These are phyloP conservation scores for Prunus yedoensis DNA, from an alignment of 331 rosid genomes.

Conservation along the genomic window DNA sequence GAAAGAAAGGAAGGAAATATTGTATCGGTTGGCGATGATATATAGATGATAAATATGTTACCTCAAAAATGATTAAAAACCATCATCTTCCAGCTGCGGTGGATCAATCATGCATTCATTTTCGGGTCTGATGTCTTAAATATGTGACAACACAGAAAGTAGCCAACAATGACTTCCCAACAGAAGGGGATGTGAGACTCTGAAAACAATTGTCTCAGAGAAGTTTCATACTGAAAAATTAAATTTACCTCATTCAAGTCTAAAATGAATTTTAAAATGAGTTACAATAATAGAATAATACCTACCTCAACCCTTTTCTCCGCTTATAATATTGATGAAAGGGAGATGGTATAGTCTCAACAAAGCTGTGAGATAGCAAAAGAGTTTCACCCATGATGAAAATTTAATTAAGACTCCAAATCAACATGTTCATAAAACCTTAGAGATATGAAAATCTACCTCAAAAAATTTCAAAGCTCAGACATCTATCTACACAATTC, in stretches of 20 bases:
- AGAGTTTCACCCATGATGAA: constrained; percentile 73
- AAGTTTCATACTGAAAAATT: constrained; percentile 27
- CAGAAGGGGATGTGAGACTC: constrained; percentile 27
- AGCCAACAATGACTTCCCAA: constrained; percentile 39
- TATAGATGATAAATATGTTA: constrained; percentile 55
- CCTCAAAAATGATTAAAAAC: constrained; percentile 71
- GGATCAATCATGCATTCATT: constrained; percentile 57
- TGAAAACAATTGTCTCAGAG: constrained; percentile 39
- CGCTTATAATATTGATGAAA: constrained; percentile 72
- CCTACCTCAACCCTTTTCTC: constrained; percentile 97
- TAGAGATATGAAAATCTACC: constrained; percentile 84
- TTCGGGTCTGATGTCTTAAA: constrained; percentile 61
- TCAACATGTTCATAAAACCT: constrained; percentile 60
- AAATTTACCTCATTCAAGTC: constrained; percentile 33
- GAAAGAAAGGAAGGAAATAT: background rate
- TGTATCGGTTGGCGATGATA: background rate
- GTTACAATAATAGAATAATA: constrained; percentile 51
- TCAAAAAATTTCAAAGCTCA: constrained; percentile 75
- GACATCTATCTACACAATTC: constrained; percentile 67
- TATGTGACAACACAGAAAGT: constrained; percentile 23
- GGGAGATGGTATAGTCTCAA: constrained; percentile 83
- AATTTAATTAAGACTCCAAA: constrained; percentile 56
- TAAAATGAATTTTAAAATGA: constrained; percentile 35
- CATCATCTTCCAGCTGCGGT: constrained; percentile 67
- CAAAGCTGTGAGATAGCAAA: constrained; percentile 86